Percentiles rank a stretch among this genome's conserved stretches.
These are phyloP conservation scores for Rhododendron mucronatum DNA, from an alignment of 148 eudicot genomes.

Conservation along the genomic window DNA sequence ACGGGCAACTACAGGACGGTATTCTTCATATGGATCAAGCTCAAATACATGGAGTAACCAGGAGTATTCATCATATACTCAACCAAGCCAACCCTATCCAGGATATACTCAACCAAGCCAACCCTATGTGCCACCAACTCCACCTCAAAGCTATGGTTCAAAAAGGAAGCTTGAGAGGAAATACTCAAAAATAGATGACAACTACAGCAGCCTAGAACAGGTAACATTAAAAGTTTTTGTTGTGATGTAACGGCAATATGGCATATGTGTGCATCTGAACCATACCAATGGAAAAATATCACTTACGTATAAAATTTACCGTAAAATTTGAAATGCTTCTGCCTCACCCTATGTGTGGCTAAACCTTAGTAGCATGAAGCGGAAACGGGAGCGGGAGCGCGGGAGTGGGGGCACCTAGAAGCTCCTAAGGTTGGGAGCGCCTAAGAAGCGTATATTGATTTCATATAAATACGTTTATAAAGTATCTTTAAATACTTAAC, in stretches of 20 bases:
- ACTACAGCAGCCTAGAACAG: constrained; percentile 41
- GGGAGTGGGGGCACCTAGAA: too few species aligned
- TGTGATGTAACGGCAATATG: neutral
- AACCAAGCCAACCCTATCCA: constrained; percentile 31
- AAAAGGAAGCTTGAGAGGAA: constrained; percentile 39
- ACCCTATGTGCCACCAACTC: constrained; percentile 27
- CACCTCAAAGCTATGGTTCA: constrained; percentile 27
- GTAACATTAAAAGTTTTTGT: constrained; percentile 9
- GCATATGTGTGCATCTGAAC: neutral
- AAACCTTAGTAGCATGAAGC: too few species aligned
- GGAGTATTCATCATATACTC: constrained; percentile 29
- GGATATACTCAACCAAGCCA: constrained; percentile 25
- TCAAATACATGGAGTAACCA: constrained; percentile 23
- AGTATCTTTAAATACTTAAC: too few species aligned
- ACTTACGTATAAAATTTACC: neutral
- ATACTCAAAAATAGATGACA: constrained; percentile 45
- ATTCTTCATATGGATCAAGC: constrained; percentile 41
- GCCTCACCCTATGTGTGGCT: neutral
- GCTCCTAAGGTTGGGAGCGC: too few species aligned
- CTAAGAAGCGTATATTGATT: too few species aligned
- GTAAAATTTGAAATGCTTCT: neutral
- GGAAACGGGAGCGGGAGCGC: too few species aligned
- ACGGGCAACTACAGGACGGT: constrained; percentile 33
- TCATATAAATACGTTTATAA: too few species aligned
- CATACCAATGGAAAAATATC: neutral